phyloP scores from a whole-genome alignment of 192 early-diverging fungal genomes.

The Rhizoclosmatium sp. region DNA sequence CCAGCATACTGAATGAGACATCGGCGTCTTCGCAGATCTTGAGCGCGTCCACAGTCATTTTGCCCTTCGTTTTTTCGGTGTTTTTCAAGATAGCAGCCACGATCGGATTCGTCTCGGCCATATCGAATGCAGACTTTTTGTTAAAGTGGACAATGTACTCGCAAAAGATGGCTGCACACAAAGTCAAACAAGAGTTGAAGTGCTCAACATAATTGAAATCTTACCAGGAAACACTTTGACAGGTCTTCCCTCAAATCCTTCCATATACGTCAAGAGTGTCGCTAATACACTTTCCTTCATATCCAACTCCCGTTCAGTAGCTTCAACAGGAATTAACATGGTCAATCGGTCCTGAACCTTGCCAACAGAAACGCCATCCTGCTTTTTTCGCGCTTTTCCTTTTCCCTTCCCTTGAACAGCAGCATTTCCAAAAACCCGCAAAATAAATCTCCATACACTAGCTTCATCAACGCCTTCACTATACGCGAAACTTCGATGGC shows the following conservation, averaged over 20 bases:
- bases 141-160: constrained; percentile 21
- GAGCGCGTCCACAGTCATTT: constrained; percentile 14
- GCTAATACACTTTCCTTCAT: constrained; percentile 45
- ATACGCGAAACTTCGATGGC: constrained; percentile 49
- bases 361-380: constrained; percentile 6
- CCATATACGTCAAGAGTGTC: constrained; percentile 45
- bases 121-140: constrained; percentile 23
- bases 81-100: constrained; percentile 14
- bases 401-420: constrained; percentile 13
- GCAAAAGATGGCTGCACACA: constrained; percentile 10
- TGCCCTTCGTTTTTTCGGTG: constrained; percentile 30
- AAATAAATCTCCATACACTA: constrained; percentile 39
- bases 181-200: background rate
- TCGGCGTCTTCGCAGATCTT: constrained; percentile 15
- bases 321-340: constrained; percentile 38
- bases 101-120: constrained; percentile 28
- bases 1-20: background rate
- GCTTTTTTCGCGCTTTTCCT: background rate
- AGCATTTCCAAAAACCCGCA: constrained; percentile 30
- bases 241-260: constrained; percentile 22
- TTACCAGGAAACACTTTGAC: constrained; percentile 39
- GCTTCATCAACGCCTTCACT: constrained; percentile 37
- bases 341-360: background rate
- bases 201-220: background rate
- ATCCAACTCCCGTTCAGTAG: constrained; percentile 43